A percentile compares a stretch with the other conserved stretches of the same genome.
These are phyloP conservation scores for Malus orientalis DNA, from an alignment of 306 rosid species.

Conservation along the genomic window DNA sequence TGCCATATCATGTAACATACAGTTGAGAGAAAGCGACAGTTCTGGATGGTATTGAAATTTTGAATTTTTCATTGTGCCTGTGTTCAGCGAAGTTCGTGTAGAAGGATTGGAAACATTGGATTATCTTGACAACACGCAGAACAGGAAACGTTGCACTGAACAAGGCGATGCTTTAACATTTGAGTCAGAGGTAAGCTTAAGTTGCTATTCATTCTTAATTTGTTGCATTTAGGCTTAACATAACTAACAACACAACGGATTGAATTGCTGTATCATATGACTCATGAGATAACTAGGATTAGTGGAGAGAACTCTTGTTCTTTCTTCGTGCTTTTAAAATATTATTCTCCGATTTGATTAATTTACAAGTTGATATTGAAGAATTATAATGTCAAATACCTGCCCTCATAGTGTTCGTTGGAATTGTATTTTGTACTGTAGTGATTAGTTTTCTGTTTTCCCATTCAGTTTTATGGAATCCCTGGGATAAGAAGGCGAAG, in stretches of 20 bases:
- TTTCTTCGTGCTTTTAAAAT: no score
- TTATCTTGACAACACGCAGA: conserved; percentile 85
- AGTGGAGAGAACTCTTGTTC: no score
- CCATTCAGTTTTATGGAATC: conserved; percentile 90
- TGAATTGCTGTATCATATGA: no score
- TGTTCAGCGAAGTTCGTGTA: conserved; percentile 88
- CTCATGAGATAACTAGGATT: no score
- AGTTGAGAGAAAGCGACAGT: neutral
- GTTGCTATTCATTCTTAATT: neutral
- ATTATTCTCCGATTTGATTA: no score
- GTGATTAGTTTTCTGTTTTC: neutral
- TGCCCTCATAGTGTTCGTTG: neutral
- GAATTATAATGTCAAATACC: neutral
- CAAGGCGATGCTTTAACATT: conserved; percentile 96
- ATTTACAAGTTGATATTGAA: no score
- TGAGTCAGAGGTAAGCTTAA: conserved; percentile 71
- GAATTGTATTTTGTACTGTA: neutral
- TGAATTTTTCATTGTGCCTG: conserved; percentile 17
- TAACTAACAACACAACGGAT: no score
- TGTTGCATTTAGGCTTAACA: conserved; percentile 1
- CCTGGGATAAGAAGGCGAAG: conserved; percentile 99
- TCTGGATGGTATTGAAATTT: conserved; percentile 14
- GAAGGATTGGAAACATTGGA: conserved; percentile 96
- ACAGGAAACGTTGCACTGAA: conserved; percentile 77
- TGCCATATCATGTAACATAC: neutral